phyloP scores from a whole-genome alignment of 2,329 filamentous ascomycete genomes.

The Nemania bipapillata region DNA sequence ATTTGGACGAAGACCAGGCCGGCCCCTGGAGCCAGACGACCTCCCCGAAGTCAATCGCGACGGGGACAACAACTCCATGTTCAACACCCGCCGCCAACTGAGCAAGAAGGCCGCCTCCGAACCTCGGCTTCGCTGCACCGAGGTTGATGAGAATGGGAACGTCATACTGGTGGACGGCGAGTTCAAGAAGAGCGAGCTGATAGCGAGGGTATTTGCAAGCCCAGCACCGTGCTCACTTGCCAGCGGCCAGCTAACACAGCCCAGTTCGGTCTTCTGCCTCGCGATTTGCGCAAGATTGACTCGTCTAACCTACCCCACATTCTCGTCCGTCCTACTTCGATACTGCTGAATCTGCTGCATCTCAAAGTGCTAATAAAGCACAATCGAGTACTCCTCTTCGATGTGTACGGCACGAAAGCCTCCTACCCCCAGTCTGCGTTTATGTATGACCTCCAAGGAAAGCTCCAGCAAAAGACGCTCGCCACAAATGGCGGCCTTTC shows the following conservation, averaged over 20 bases:
- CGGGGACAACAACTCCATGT: constrained; percentile 68
- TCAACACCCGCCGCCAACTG: constrained; percentile 75
- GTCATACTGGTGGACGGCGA: constrained; percentile 93
- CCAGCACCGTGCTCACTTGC: not conserved
- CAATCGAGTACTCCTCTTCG: constrained; percentile 92
- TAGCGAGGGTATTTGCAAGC: constrained; percentile 77
- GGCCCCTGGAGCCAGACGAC: constrained; percentile 66
- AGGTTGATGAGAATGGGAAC: constrained; percentile 91
- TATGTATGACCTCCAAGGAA: constrained; percentile 96
- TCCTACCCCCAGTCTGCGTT: constrained; percentile 96
- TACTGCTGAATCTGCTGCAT: constrained; percentile 95
- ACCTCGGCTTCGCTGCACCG: constrained; percentile 88
- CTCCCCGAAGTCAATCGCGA: constrained; percentile 70
- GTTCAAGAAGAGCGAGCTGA: constrained; percentile 97
- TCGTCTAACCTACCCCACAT: constrained; percentile 96
- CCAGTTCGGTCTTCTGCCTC: constrained; percentile 89
- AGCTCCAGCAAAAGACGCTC: constrained; percentile 81
- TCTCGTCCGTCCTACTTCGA: constrained; percentile 89
- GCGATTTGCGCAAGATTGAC: constrained; percentile 96
- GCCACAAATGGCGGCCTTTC: constrained; percentile 74
- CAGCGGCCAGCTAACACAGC: constrained; percentile 31
- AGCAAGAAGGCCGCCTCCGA: constrained; percentile 83
- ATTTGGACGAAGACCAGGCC: constrained; percentile 52
- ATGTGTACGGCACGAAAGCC: constrained; percentile 92
- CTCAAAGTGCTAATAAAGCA: constrained; percentile 94